Base-by-base conservation (phyloP, 768 basidiomycete genomes). In the Termitomyces sp. region DNA sequence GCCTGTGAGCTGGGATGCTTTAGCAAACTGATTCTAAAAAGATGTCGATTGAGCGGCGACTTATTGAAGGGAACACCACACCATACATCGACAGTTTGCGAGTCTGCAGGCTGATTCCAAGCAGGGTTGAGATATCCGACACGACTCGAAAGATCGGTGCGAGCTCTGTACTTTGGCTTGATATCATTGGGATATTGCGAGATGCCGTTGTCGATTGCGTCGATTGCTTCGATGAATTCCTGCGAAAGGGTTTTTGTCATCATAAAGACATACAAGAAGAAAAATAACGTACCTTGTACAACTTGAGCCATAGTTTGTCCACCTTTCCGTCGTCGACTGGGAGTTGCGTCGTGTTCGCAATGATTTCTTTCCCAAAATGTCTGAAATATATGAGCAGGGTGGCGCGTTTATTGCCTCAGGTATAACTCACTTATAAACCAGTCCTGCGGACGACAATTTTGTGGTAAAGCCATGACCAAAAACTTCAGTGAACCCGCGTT, bases 171-270 rank as follows among this genome's bases (percentile, higher is more conserved):
- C 56, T 74, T 79, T 9, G 89, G 81, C 59, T 80, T 75, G 54
- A 87, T 68, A 51, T 86, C 84, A 3, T 75, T 70, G 3, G 85
- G 76, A 70, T 91, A 94, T 66, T 92, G 90, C 2, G 85, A 80
- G 61, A 99, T 82, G 17, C 96, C 96, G 67, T 99, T 99, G 75
- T 99, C 96, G 67, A 94, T 87, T 4, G 82, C 96, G 70, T 97
- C 95, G 60, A 98, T 85, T 10, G 87, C 90, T 72, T 99, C 96
- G 45, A 99, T 88, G 65, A 96, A 94, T 68, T 94, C 91, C 85
- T 94, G 57, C 12, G 35, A 15, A 49, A 44, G 17, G 21, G 23
- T 19, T 37, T n/a, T 61, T 3, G 38, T 15, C 44, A 61, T 56
- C 50, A 28, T 30, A 14, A 23, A 38, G 17, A 23, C 30, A 14